Evolutionary conservation across 2,329 filamentous ascomycete species (phyloP), one percentile per base, ranked within the genome.

Genomic region (Cordyceps tenuipes): DNA sequence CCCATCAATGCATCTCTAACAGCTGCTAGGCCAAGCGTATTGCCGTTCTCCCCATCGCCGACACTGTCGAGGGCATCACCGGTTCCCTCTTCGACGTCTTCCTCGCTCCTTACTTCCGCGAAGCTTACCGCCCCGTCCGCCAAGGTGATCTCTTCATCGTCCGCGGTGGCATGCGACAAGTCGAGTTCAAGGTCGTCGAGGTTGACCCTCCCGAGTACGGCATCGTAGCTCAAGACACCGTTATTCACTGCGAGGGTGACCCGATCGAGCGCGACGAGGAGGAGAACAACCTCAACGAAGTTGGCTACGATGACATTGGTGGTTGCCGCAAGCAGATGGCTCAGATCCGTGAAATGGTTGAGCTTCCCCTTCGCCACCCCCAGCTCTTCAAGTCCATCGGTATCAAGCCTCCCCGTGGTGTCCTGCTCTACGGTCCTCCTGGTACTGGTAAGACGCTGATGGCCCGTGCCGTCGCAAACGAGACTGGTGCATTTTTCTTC

Each of bases 371-470:
- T 63, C 88, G 94, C 71, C 94, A 99, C 77, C 94, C 94, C 63
- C 94, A 97, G 76, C 88, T 99, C 55, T 99, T 99, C 89, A 99
- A 97, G 83, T 97, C 93, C 46, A 97, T 99, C 72, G 94, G 94
- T 85, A 97, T 99, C 81, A 99, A 99, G 85, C 94, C 94, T 60
- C 94, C 94, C 50, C 91, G 94, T 71, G 94, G 94, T 86, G 96
- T 97, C 71, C 84, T 99, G 72, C 91, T 99, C 71, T 93, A 89
- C 75, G 94, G 94, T 65, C 94, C 94, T 70, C 94, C 94, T 12
- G 94, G 94, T 89, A 97, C 94, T 65, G 94, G 94, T 88, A 99
- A 99, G 84, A 99, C 94, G 43, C 80, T 99, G 68, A 97, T 97
- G 94, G 94, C 94, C 71, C 90, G 94, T 76, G 94, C 94, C 64